These are phyloP conservation scores for Ophiostoma fasciatum DNA, from an alignment of 2,329 filamentous ascomycete species.

Conservation along the genomic window DNA sequence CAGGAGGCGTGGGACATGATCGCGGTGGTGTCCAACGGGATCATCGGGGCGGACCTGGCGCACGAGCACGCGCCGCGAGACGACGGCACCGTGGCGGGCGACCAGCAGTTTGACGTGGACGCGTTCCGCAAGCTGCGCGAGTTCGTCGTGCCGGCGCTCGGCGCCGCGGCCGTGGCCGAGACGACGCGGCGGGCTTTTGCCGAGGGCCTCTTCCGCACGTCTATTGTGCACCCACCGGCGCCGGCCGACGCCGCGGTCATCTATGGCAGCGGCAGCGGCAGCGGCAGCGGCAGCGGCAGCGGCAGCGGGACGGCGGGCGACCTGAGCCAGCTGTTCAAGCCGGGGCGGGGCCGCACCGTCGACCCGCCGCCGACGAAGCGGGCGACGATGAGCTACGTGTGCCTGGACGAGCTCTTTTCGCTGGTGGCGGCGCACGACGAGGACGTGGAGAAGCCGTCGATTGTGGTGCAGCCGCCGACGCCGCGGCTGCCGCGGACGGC, in stretches of 20 bases:
- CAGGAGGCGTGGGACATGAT: constrained; percentile 57
- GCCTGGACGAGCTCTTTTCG: constrained; percentile 64
- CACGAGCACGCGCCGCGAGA: constrained; percentile 28
- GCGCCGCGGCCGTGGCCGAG: constrained; percentile 49
- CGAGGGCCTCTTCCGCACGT: constrained; percentile 64
- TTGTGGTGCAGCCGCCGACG: constrained; percentile 29
- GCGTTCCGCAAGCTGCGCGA: constrained; percentile 55
- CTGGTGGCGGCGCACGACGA: constrained; percentile 36
- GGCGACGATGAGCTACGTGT: constrained; percentile 61
- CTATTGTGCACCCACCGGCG: constrained; percentile 57
- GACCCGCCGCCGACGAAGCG: constrained; percentile 50
- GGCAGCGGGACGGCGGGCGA: background rate
- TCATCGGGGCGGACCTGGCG: constrained; percentile 49
- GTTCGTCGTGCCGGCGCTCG: constrained; percentile 61
- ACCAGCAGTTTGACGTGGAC: constrained; percentile 69
- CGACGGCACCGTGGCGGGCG: constrained; percentile 32
- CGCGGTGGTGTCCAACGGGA: constrained; percentile 50
- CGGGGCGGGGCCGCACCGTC: constrained; percentile 58
- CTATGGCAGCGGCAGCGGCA: constrained; percentile 33
- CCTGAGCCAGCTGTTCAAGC: constrained; percentile 47
- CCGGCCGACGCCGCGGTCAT: constrained; percentile 41
- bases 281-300: constrained; percentile 18
- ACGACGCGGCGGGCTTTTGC: constrained; percentile 54
- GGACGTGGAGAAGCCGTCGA: constrained; percentile 19
- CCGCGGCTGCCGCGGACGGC: constrained; percentile 19